Percentiles rank a stretch among this genome's conserved stretches.
Evolutionary conservation across 495 filamentous ascomycete genomes (phyloP).

Genomic region (Penicillium odoratum): DNA sequence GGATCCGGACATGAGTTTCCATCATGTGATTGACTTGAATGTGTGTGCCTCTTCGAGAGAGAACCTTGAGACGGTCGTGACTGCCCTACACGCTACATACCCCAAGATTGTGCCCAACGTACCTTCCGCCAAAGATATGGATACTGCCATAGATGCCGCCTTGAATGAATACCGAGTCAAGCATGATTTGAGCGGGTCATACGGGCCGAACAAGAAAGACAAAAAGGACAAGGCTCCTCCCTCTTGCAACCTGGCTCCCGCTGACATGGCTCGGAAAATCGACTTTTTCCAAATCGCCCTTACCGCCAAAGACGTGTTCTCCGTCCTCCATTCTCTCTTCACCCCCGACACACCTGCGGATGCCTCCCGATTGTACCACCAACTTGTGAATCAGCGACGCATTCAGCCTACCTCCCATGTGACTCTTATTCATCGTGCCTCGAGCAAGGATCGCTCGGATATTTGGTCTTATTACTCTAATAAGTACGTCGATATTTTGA

Average conservation of each 20-base stretch:
- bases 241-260: conserved; percentile 11
- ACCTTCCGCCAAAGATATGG: conserved; percentile 71
- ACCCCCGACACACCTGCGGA: conserved; percentile 30
- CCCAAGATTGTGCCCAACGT: conserved; percentile 72
- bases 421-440: conserved; percentile 82
- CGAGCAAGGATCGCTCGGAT: conserved; percentile 54
- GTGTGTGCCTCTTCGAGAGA: conserved; percentile 70
- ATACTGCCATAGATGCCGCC: conserved; percentile 74
- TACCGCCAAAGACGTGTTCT: conserved; percentile 54
- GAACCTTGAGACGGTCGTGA: conserved; percentile 82
- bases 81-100: conserved; percentile 65
- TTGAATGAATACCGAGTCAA: conserved; percentile 77
- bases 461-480: conserved; percentile 69
- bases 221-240: conserved; percentile 28
- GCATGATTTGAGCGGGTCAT: conserved; percentile 60
- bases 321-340: conserved; percentile 70
- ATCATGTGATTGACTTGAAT: conserved; percentile 82
- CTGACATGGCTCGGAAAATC: conserved; percentile 51
- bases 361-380: conserved; percentile 67
- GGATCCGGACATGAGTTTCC: conserved; percentile 73
- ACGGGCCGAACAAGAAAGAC: conserved; percentile 43
- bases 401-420: conserved; percentile 89
- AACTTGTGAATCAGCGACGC: conserved; percentile 69
- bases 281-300: conserved; percentile 83
- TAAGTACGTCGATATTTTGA: conserved; percentile 45